Evolutionary conservation across 306 rosid species (phyloP).

Genomic region (Sesbania bispinosa): DNA sequence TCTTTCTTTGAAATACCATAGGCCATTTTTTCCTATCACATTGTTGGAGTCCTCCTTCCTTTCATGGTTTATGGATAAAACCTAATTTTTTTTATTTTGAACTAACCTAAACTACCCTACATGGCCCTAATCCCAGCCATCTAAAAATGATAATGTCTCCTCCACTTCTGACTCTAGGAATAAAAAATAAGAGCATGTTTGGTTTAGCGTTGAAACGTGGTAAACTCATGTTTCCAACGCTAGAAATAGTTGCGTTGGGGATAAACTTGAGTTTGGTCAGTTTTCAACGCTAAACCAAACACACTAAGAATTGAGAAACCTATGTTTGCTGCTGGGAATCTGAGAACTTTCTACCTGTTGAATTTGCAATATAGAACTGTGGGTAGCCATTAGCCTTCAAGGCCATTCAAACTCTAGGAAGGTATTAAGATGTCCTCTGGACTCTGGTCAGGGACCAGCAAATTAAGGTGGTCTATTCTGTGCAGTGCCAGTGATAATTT

Average conservation of each 20-base stretch:
- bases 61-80: not conserved
- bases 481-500: not conserved
- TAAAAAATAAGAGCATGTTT: no score
- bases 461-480: not conserved
- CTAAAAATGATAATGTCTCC: not conserved
- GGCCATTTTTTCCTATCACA: no score
- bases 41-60: not conserved
- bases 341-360: not conserved
- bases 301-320: slow-evolving; percentile 25
- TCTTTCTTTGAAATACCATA: no score
- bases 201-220: no score
- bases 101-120: slow-evolving; percentile 5
- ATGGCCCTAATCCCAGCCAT: not conserved
- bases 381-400: not conserved
- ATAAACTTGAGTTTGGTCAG: no score
- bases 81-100: not conserved
- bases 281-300: no score
- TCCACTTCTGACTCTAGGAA: not conserved
- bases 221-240: no score
- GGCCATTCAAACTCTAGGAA: not conserved
- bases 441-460: not conserved
- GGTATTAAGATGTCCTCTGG: not conserved
- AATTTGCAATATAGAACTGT: not conserved
- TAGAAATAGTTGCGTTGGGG: no score
- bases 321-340: slow-evolving; percentile 12